phyloP scores from a whole-genome alignment of 148 eudicot genomes.

The Cornus florida region DNA sequence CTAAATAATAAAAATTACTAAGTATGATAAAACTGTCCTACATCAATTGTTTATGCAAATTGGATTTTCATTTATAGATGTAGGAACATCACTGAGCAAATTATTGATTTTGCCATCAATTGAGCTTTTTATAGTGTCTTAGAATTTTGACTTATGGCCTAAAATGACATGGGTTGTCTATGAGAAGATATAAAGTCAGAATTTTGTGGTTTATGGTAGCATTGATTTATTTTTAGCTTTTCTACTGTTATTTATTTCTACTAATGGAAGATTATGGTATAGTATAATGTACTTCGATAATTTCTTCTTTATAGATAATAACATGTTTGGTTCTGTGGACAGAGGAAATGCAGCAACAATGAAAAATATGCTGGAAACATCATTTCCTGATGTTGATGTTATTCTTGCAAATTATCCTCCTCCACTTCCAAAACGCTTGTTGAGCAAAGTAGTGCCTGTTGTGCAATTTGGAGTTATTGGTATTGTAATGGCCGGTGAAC shows the following conservation, averaged over 20 bases:
- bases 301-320: background rate
- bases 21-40: too few species aligned
- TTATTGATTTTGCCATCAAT: too few species aligned
- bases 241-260: background rate
- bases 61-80: too few species aligned
- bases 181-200: too few species aligned
- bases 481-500: constrained; percentile 80
- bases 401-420: constrained; percentile 89
- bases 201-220: background rate
- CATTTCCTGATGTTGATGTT: constrained; percentile 74
- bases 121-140: too few species aligned
- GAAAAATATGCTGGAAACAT: constrained; percentile 92
- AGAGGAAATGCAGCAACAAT: constrained; percentile 88
- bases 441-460: constrained; percentile 78
- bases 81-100: too few species aligned
- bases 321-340: constrained; percentile 11
- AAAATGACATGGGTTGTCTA: too few species aligned
- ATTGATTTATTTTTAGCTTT: background rate
- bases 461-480: constrained; percentile 76
- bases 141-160: too few species aligned
- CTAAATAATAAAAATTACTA: too few species aligned
- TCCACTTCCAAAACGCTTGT: constrained; percentile 82
- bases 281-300: background rate
- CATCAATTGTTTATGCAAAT: too few species aligned
- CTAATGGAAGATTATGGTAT: background rate